A percentile compares a stretch with the other conserved stretches of the same genome.
phyloP scores from a whole-genome alignment of 176 grass and related monocot species.

The Eleusine coracana region DNA sequence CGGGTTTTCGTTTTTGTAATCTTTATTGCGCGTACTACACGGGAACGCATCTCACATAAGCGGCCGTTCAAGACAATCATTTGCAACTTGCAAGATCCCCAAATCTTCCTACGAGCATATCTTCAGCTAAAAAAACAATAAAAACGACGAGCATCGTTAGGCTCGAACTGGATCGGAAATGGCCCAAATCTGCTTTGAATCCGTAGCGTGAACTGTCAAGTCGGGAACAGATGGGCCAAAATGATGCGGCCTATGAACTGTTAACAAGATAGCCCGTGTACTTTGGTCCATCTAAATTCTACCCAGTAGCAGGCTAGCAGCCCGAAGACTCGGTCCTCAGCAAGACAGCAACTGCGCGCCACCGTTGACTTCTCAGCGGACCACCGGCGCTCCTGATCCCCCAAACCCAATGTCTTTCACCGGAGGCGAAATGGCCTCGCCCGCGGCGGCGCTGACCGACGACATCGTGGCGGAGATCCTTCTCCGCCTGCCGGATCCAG shows the following conservation, averaged over 20 bases:
- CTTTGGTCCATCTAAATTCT: background rate
- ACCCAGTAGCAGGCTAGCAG: background rate
- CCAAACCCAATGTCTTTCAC: background rate
- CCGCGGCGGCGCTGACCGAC: conserved; percentile 23
- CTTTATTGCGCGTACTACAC: background rate
- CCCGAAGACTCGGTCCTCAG: background rate
- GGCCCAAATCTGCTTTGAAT: background rate
- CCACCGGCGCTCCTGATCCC: background rate
- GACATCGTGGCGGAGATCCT: conserved; percentile 48
- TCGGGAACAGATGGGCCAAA: background rate
- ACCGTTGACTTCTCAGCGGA: background rate
- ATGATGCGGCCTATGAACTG: background rate
- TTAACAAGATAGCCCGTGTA: background rate
- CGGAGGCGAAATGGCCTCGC: background rate
- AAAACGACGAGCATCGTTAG: too few species aligned
- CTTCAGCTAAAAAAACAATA: background rate
- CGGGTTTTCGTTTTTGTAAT: background rate
- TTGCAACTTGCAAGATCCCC: background rate
- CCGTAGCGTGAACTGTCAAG: too few species aligned
- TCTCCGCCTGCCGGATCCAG: conserved; percentile 29
- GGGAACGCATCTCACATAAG: background rate
- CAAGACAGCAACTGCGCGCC: background rate
- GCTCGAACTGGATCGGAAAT: background rate
- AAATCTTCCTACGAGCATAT: too few species aligned
- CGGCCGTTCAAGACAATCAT: background rate